These are phyloP conservation scores for Apiotrichum laibachii DNA, from an alignment of 1,284 basidiomycete genomes.

Conservation along the genomic window DNA sequence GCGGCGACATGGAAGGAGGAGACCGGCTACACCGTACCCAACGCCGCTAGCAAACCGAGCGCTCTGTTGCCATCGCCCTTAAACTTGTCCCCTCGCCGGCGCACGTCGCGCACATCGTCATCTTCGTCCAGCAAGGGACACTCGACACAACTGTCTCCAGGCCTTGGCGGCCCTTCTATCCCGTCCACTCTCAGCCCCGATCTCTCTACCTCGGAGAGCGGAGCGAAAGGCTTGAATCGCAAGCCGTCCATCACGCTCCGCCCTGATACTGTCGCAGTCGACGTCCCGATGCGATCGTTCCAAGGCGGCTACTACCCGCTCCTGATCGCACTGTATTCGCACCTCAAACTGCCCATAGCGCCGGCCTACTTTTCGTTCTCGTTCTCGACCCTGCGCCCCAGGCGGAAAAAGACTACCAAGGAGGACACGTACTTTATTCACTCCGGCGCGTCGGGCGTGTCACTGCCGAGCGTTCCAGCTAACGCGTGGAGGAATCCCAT, in stretches of 20 bases:
- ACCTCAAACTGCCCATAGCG: conserved; percentile 55
- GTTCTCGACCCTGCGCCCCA: conserved; percentile 56
- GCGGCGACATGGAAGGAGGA: not conserved
- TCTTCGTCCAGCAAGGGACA: not conserved
- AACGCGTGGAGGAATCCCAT: conserved; percentile 31
- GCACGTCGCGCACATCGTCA: not conserved
- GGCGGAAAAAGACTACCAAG: conserved; percentile 27
- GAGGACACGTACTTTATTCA: conserved; percentile 60
- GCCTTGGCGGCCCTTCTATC: not conserved
- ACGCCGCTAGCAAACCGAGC: conserved; percentile 43
- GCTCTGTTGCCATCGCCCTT: conserved; percentile 6
- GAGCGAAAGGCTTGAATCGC: not conserved
- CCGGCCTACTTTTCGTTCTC: conserved; percentile 65
- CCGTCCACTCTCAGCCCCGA: not conserved
- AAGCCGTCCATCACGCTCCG: not conserved
- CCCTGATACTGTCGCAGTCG: conserved; percentile 49
- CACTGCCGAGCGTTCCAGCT: conserved; percentile 52
- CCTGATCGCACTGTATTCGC: conserved; percentile 62
- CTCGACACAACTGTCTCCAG: not conserved
- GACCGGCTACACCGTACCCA: conserved; percentile 21
- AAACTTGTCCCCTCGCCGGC: not conserved
- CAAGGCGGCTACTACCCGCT: conserved; percentile 73
- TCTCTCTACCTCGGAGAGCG: not conserved
- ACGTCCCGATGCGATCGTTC: conserved; percentile 75
- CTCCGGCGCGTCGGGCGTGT: conserved; percentile 61